These are phyloP conservation scores for Neofusicoccum umdonicola DNA, from an alignment of 2,329 filamentous ascomycete species.

Conservation along the genomic window DNA sequence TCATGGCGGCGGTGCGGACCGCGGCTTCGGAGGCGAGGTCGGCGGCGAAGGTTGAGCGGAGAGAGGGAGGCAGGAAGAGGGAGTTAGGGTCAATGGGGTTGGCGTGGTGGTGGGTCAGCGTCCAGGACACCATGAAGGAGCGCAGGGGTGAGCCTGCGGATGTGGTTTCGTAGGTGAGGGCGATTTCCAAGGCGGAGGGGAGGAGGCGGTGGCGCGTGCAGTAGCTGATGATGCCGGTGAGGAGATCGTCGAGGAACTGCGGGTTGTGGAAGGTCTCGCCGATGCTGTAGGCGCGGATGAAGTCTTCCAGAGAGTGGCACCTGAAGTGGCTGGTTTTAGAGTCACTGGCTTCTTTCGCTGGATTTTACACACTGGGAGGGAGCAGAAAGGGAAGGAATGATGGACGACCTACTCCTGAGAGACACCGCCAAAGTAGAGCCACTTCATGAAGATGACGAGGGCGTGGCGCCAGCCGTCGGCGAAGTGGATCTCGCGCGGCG, in stretches of 20 bases:
- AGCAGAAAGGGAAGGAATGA: not conserved
- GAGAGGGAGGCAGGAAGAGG: not conserved
- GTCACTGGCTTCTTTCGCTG: not conserved
- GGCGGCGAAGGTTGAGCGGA: not conserved
- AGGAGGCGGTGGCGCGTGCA: not conserved
- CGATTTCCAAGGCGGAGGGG: not conserved
- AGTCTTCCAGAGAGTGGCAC: not conserved
- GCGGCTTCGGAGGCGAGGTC: not conserved
- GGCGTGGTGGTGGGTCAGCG: not conserved
- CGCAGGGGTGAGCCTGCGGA: not conserved
- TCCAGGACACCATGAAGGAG: not conserved
- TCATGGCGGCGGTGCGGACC: not conserved
- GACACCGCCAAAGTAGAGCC: not conserved
- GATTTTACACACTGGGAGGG: no score
- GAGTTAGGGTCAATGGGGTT: not conserved
- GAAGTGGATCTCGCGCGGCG: not conserved
- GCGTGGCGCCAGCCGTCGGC: not conserved
- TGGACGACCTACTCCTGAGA: not conserved
- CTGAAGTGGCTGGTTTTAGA: not conserved
- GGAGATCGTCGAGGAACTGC: slow-evolving; percentile 4
- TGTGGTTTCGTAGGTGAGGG: not conserved
- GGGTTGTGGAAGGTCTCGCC: not conserved
- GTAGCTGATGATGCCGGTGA: not conserved
- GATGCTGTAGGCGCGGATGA: slow-evolving; percentile 5
- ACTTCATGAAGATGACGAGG: not conserved